Evolutionary conservation across 306 rosid species (phyloP), one percentile per base, ranked within the genome.

Genomic region (Mucuna pruriens): DNA sequence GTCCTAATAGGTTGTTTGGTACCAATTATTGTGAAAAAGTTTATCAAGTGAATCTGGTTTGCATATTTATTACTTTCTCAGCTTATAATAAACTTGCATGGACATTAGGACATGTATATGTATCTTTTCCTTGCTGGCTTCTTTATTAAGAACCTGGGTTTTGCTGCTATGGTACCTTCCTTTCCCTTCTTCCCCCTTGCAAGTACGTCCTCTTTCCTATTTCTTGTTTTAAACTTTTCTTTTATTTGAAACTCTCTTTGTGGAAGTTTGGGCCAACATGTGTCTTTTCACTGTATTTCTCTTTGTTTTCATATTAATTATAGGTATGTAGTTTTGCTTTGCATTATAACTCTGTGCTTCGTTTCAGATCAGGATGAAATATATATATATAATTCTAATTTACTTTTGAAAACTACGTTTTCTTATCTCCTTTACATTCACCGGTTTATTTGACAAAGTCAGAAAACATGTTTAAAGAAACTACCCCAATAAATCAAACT

Each of bases 181-280:
- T 49, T 49, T 72, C 40, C 25, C 33, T 73, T 4, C 22, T n/a
- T 26, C 29, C 19, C 33, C 6, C 49, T 10, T 40, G 52, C 33
- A 67, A 67, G 73, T 39, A 67, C 36, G 7, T 61, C 15, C 25
- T n/a, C 25, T 60, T 33, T 42, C 7, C 31, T 29, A 36, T 29
- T 66, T 77, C 74, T 72, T 55, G 83, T 67, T 82, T 63, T 66
- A 42, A 78, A 66, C 7, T 38, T 71, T 57, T 72, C 25, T 36
- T 62, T 65, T 29, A 34, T 44, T 61, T 71, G 70, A 77, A 71
- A 55, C 46, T 36, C 49, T 67, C 51, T 55, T 61, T 71, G 45
- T 72, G 58, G 63, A 73, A 78, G 67, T 79, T 79, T 79, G 81
- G 15, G 36, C 52, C 81, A 12, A 12, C 74, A 75, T 34, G 51